These are phyloP conservation scores for Penicillium argentinense DNA, from an alignment of 495 filamentous ascomycete genomes.

Conservation along the genomic window DNA sequence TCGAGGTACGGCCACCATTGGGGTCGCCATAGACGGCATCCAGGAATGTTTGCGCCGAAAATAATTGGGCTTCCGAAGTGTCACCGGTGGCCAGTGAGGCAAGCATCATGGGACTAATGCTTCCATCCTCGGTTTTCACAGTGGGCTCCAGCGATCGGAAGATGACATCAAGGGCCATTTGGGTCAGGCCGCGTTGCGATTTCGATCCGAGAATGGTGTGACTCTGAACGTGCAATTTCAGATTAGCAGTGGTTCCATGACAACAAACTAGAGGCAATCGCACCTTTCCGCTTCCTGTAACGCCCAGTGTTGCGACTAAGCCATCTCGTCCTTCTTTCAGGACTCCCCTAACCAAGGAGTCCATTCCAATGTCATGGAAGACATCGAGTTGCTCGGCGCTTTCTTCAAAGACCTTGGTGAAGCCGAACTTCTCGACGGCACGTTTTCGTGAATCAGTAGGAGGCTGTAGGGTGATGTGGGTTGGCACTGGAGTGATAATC, in stretches of 20 bases:
- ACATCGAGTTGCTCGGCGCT: constrained; percentile 79
- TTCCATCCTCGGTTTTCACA: constrained; percentile 59
- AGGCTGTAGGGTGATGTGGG: constrained; percentile 85
- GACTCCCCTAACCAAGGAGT: constrained; percentile 75
- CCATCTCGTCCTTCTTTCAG: constrained; percentile 82
- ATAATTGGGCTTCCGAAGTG: constrained; percentile 79
- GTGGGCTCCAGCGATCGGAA: constrained; percentile 73
- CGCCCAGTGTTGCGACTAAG: constrained; percentile 85
- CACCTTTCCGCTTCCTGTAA: constrained; percentile 96
- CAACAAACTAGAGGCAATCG: constrained; percentile 6
- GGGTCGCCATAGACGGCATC: constrained; percentile 75
- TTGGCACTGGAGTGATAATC: constrained; percentile 52
- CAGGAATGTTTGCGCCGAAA: constrained; percentile 73
- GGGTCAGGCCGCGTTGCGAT: constrained; percentile 82
- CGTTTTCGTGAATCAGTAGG: constrained; percentile 76
- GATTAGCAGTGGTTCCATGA: constrained; percentile 14
- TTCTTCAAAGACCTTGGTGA: constrained; percentile 92
- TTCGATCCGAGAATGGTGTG: constrained; percentile 95
- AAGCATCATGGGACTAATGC: constrained; percentile 59
- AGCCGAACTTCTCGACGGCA: constrained; percentile 89
- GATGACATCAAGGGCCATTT: constrained; percentile 86
- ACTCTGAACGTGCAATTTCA: constrained; percentile 56
- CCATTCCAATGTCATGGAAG: constrained; percentile 78
- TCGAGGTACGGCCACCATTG: constrained; percentile 59
- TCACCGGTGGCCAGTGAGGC: constrained; percentile 74